Conservation (phyloP, 2,329 filamentous ascomycete species). For the Aspergillus fumigatus region DNA sequence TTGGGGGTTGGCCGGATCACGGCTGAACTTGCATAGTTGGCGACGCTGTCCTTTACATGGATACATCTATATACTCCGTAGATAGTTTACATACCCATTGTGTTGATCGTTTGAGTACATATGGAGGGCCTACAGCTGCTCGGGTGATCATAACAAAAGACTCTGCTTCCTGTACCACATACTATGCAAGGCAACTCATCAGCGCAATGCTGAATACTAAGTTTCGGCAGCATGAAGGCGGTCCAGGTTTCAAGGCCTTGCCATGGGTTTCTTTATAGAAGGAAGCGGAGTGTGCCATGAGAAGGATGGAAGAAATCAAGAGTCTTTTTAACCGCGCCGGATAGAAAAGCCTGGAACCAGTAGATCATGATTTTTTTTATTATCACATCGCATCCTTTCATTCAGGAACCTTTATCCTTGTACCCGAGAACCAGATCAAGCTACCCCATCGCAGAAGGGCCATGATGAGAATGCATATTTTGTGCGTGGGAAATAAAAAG, state of each 20-base stretch:
- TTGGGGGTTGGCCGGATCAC: conserved; percentile 79
- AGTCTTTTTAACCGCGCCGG: conserved; percentile 17
- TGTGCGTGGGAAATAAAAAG: conserved; percentile 3
- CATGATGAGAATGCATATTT: not conserved
- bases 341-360: conserved; percentile 17
- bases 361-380: conserved; percentile 21
- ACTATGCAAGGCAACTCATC: too few species aligned
- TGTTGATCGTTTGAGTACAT: not conserved
- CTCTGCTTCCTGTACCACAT: not conserved
- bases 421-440: conserved; percentile 5
- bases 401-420: conserved; percentile 4
- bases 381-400: conserved; percentile 19
- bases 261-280: not conserved
- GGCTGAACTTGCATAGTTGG: conserved; percentile 8
- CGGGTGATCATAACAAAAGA: not conserved
- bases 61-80: not conserved
- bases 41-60: not conserved
- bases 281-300: too few species aligned
- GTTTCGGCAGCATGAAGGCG: not conserved
- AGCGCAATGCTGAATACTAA: not conserved
- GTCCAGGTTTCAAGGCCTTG: not conserved
- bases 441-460: conserved; percentile 5
- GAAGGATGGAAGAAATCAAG: conserved; percentile 2
- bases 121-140: not conserved
- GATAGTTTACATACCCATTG: not conserved